phyloP scores from a whole-genome alignment of 1,284 basidiomycete species.

The Ceratobasidium sp. region DNA sequence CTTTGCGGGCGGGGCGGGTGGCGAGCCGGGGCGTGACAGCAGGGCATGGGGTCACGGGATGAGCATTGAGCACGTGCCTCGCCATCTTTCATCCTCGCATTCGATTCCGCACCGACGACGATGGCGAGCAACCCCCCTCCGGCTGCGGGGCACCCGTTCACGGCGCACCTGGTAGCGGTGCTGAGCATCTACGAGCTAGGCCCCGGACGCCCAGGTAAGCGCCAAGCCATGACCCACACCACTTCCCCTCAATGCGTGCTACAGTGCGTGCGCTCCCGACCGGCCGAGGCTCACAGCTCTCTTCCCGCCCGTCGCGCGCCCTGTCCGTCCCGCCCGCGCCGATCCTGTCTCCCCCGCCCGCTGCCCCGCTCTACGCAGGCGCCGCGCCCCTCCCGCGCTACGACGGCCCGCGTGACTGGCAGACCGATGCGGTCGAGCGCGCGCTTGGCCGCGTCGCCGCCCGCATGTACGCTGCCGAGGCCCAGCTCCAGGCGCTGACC shows the following conservation, averaged over 20 bases:
- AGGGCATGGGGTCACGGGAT: slow-evolving; percentile 40
- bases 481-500: slow-evolving; percentile 61
- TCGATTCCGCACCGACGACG: background rate
- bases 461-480: slow-evolving; percentile 74
- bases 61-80: slow-evolving; percentile 25
- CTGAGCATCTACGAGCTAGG: slow-evolving; percentile 45
- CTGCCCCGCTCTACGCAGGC: slow-evolving; percentile 56
- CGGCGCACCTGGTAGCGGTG: slow-evolving; percentile 45
- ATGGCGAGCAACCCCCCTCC: slow-evolving; percentile 9
- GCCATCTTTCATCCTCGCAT: background rate
- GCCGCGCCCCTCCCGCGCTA: slow-evolving; percentile 71
- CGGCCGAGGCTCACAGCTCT: slow-evolving; percentile 54
- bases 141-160: slow-evolving; percentile 44
- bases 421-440: slow-evolving; percentile 72
- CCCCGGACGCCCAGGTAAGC: slow-evolving; percentile 40
- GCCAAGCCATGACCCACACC: slow-evolving; percentile 6
- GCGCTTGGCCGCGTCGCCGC: slow-evolving; percentile 68
- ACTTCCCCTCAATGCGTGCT: slow-evolving; percentile 11
- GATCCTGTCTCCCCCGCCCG: slow-evolving; percentile 55
- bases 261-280: slow-evolving; percentile 43
- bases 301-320: slow-evolving; percentile 54
- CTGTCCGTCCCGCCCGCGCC: slow-evolving; percentile 57
- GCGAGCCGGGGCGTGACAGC: slow-evolving; percentile 11
- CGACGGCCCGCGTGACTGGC: slow-evolving; percentile 73
- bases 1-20: slow-evolving; percentile 15